Conservation (phyloP, 805 yeast species). For the Yarrowia bubula region DNA sequence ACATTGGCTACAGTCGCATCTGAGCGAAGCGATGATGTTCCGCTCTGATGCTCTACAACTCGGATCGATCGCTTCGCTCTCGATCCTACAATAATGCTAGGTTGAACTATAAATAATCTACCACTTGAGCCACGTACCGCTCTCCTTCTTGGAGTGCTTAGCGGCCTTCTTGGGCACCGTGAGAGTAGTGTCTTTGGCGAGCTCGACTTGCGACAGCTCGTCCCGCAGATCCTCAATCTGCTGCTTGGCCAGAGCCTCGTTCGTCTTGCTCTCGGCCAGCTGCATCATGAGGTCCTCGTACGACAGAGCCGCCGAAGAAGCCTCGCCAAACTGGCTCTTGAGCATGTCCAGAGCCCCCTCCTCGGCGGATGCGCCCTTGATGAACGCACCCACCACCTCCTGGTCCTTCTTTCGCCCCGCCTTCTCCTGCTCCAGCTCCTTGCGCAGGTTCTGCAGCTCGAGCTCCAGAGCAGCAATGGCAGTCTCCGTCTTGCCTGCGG, state of each 20-base stretch:
- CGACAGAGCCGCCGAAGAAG: slow-evolving; percentile 1
- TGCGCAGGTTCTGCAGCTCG: slow-evolving; percentile 4
- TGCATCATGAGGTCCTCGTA: slow-evolving; percentile 37
- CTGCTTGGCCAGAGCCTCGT: slow-evolving; percentile 37
- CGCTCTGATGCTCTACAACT: too few species aligned
- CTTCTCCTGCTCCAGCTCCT: slow-evolving; percentile 22
- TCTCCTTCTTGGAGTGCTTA: slow-evolving; percentile 24
- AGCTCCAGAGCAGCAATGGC: slow-evolving; percentile 25
- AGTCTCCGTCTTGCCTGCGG: slow-evolving; percentile 11
- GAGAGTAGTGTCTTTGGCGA: slow-evolving; percentile 19
- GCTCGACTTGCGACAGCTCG: slow-evolving; percentile 21
- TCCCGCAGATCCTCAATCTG: slow-evolving; percentile 36
- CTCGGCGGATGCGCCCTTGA: slow-evolving; percentile 1
- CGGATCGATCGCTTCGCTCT: too few species aligned
- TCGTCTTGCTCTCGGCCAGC: slow-evolving; percentile 35
- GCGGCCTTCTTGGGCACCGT: slow-evolving; percentile 18
- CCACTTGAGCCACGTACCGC: slow-evolving; percentile 27
- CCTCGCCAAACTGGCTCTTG: slow-evolving; percentile 31
- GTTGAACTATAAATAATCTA: slow-evolving; percentile 24
- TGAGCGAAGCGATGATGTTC: too few species aligned
- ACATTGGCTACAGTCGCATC: too few species aligned
- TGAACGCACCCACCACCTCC: slow-evolving; percentile 4
- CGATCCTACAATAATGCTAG: background rate
- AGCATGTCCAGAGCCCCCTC: slow-evolving; percentile 11
- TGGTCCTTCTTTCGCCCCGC: slow-evolving; percentile 9